Evolutionary conservation across 495 filamentous ascomycete genomes (phyloP).

Genomic region (Penicillium cinerascens): DNA sequence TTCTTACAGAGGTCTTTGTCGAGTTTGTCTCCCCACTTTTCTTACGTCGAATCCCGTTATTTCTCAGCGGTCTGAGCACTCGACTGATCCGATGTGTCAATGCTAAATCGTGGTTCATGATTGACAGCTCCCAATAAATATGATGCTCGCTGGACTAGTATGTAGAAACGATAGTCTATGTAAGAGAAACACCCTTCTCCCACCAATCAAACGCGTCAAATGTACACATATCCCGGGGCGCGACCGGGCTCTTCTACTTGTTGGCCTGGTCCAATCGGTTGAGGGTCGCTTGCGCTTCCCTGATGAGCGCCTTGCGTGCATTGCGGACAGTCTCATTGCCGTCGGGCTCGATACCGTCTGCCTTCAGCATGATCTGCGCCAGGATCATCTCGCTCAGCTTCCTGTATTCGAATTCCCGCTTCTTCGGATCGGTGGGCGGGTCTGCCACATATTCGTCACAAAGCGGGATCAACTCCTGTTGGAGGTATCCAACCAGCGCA

Average conservation of each 20-base stretch:
- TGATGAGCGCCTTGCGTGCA: slow-evolving; percentile 71
- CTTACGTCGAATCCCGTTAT: not conserved
- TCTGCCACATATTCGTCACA: slow-evolving; percentile 59
- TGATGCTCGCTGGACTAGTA: not conserved
- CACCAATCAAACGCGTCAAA: not conserved
- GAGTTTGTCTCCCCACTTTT: not conserved
- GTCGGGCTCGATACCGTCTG: slow-evolving; percentile 77
- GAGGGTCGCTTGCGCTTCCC: slow-evolving; percentile 64
- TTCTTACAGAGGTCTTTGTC: not conserved
- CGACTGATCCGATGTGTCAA: not conserved
- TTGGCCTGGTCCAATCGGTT: slow-evolving; percentile 55
- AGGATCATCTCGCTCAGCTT: slow-evolving; percentile 80
- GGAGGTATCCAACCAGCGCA: slow-evolving; percentile 62
- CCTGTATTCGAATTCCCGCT: slow-evolving; percentile 72
- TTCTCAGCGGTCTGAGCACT: not conserved
- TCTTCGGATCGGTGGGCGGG: slow-evolving; percentile 68
- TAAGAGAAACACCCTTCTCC: slow-evolving; percentile 7
- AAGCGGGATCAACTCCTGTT: slow-evolving; percentile 60
- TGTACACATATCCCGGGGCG: not conserved
- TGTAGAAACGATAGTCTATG: slow-evolving; percentile 13
- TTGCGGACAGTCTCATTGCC: slow-evolving; percentile 60
- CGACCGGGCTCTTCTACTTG: slow-evolving; percentile 12
- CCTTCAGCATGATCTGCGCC: slow-evolving; percentile 76
- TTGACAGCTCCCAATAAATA: slow-evolving; percentile 1
- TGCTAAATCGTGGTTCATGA: too few relatives aligned